phyloP scores from a whole-genome alignment of 331 rosid species.

The Saraca asoca region DNA sequence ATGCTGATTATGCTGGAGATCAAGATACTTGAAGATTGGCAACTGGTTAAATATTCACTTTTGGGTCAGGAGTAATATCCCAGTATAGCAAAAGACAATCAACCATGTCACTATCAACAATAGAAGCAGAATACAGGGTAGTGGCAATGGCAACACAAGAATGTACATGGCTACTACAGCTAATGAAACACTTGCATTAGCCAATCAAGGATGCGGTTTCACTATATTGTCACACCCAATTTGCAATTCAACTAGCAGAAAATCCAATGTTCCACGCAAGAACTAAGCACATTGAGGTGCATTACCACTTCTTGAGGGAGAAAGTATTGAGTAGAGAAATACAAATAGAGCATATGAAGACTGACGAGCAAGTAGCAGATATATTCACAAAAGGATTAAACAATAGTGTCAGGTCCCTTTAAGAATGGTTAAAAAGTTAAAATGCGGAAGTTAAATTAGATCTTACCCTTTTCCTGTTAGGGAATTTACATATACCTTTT shows the following conservation, averaged over 20 bases:
- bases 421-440: no score
- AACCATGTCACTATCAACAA: neutral
- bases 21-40: neutral
- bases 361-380: neutral
- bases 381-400: slow-evolving; percentile 1
- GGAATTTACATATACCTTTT: no score
- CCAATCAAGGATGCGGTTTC: neutral
- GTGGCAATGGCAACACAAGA: slow-evolving; percentile 11
- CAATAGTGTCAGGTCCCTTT: no score
- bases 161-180: neutral
- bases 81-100: slow-evolving; percentile 15
- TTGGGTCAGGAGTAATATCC: neutral
- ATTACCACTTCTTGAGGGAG: no score
- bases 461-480: no score
- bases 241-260: no score
- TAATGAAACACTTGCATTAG: no score
- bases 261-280: no score
- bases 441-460: no score
- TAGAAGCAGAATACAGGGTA: neutral
- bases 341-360: neutral
- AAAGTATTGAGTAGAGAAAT: slow-evolving; percentile 1
- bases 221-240: no score
- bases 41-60: neutral
- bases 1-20: slow-evolving; percentile 12
- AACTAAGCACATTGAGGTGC: no score